Evolutionary conservation across 2,329 filamentous ascomycete genomes (phyloP), one percentile per base, ranked within the genome.

Genomic region (Alternaria tenuissima): DNA sequence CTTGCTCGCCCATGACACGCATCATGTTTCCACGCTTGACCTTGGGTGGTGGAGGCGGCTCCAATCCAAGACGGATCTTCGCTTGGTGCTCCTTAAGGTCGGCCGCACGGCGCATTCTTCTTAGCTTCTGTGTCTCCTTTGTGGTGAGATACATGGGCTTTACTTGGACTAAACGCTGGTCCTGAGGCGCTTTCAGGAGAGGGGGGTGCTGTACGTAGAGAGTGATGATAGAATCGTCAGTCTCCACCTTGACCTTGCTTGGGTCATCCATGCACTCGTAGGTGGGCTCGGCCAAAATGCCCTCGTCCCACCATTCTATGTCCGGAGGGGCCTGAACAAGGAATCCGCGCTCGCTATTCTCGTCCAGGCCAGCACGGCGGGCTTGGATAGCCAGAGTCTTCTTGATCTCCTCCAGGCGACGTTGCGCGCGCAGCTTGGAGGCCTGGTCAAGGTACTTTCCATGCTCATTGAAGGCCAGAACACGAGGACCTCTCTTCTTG

Each of bases 271-370:
- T 86, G 61, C 85, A 84, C 59, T 89, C 86, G 80, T 98, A 97
- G 56, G 86, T 89, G 42, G 86, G 86, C 42, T 90, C 92, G 52
- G 91, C 86, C 16, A 96, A 85, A 18, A 98, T 82, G 3, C 89
- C 92, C 80, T 98, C 94, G 71, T 99, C 95, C 92, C 94, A 98
- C 95, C 95, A 99, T 78, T 99, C 95, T 42, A 98, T 86, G 7
- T 90, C 90, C 4, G 95, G 95, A 9, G 95, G 95, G 32, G 86
- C 85, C 64, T 94, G 90, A 6, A 97, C 88, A 4, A 95, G 80
- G 76, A 94, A 98, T 32, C 93, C 91, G 78, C 94, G 96, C 78
- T 99, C 94, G 49, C 91, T 88, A 63, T 96, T 94, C 76, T 98
- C 94, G 71, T 98, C 94, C 63, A 98, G 92, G 47, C 93, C 94